Base-by-base conservation (phyloP, 371 early-diverging fungal species). In the Batkoa obscura region DNA sequence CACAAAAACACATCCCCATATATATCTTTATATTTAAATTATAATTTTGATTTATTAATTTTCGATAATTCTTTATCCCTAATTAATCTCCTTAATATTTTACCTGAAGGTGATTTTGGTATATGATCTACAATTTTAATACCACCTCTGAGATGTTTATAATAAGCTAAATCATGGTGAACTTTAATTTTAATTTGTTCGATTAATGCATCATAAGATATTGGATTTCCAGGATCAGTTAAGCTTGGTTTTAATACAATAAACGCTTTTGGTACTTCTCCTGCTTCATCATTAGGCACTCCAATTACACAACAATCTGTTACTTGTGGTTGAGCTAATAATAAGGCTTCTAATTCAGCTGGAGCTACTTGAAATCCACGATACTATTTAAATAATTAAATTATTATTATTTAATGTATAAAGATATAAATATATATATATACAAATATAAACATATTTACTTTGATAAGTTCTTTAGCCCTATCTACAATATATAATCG, bases 101-200 rank as follows among this genome's bases (percentile, higher is more conserved):
- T 90, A 23, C 90, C 94, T 42, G 81, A 69, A 0, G 85, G 71
- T 38, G 76, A 75, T 61, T 88, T 90, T 5, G 90, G 91, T n/a
- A 90, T 81, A 15, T 61, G 66, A 6, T 72, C 70, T 2, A 83
- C 70, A 59, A 86, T 73, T 5, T 66, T 68, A n/a, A 85, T 75
- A 0, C 90, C 92, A 5, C 89, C 91, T 17, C 88, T 70, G 47
- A 91, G 63, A 52, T 73, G 66, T 66, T 90, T 90, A 71, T 88
- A 74, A 6, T 70, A 68, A 0, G 85, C 80, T 0, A 86, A 84
- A 17, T 73, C 63, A 0, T 58, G 59, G 23, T 72, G 70, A 6
- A 88, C 72, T 70, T 73, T 84, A 4, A 68, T 60, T 15, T 63
- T 58, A 15, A 93, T 70, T 31, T 76, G 72, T 35, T 62, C 61